Percentiles rank a stretch among this genome's conserved stretches.
These are phyloP conservation scores for Botryotinia convoluta DNA, from an alignment of 2,329 filamentous ascomycete species.

Conservation along the genomic window DNA sequence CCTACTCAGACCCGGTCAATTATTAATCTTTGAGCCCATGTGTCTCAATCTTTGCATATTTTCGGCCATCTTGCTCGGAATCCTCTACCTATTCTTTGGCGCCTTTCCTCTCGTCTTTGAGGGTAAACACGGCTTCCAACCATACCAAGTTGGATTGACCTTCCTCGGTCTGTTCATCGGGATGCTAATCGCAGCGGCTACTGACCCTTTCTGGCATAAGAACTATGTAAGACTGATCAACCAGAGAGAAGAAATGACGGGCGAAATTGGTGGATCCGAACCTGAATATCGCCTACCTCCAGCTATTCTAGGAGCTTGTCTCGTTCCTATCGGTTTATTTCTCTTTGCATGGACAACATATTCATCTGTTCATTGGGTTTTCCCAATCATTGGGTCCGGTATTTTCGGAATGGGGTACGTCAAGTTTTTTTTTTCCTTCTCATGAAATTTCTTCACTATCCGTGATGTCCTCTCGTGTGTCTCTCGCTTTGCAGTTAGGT, in stretches of 20 bases:
- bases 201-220: conserved; percentile 64
- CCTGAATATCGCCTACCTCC: conserved; percentile 84
- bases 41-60: conserved; percentile 77
- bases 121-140: conserved; percentile 69
- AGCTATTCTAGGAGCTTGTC: conserved; percentile 67
- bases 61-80: conserved; percentile 79
- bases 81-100: conserved; percentile 88
- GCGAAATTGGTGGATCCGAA: conserved; percentile 55
- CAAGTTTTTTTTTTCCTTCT: not conserved
- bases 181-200: conserved; percentile 61
- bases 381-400: conserved; percentile 68
- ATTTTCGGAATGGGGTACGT: conserved; percentile 71
- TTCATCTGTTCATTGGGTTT: conserved; percentile 70
- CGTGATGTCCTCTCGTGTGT: conserved; percentile 11
- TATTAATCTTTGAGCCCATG: conserved; percentile 83
- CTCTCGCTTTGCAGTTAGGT: conserved; percentile 17
- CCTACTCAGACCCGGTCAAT: conserved; percentile 64
- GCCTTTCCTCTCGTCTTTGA: conserved; percentile 80
- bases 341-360: conserved; percentile 87
- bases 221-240: conserved; percentile 58
- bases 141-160: conserved; percentile 76
- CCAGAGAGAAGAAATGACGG: conserved; percentile 45
- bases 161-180: conserved; percentile 72
- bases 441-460: conserved; percentile 25
- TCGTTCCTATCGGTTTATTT: conserved; percentile 81